Conservation (phyloP, 1,284 basidiomycete genomes). For the Sutorius eximius region DNA sequence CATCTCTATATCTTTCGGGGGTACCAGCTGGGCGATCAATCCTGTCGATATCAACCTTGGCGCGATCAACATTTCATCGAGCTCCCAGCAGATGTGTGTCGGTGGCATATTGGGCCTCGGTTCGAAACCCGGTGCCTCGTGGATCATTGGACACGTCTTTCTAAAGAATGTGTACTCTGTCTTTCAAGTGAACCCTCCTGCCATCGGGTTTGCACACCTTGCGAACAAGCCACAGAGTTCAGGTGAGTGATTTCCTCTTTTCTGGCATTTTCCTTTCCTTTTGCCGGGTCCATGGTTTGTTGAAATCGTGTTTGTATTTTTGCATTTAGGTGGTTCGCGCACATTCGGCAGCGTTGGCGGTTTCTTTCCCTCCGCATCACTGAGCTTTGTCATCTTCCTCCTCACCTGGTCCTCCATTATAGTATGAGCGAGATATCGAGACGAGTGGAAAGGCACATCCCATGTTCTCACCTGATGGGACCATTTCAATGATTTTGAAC, state of each 20-base stretch:
- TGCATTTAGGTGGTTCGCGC: background rate
- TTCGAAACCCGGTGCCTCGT: conserved; percentile 22
- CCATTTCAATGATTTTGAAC: no score
- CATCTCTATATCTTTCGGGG: conserved; percentile 69
- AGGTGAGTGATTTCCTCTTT: background rate
- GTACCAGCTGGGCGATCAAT: conserved; percentile 68
- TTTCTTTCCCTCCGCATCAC: background rate
- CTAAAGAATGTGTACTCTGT: conserved; percentile 57
- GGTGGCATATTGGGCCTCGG: conserved; percentile 56
- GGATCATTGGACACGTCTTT: conserved; percentile 69
- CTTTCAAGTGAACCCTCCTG: conserved; percentile 42
- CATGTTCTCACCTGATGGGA: no score
- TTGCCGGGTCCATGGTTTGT: background rate
- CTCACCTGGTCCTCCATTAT: background rate
- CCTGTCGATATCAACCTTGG: conserved; percentile 79
- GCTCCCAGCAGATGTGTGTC: conserved; percentile 41
- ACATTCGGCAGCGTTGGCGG: background rate
- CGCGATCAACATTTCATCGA: conserved; percentile 24
- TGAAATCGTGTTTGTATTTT: no score
- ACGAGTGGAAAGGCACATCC: no score
- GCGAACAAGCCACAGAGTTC: background rate
- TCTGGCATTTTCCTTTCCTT: background rate
- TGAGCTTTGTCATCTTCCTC: background rate
- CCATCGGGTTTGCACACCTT: conserved; percentile 48
- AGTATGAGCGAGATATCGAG: background rate